A percentile compares a stretch with the other conserved stretches of the same genome.
Evolutionary conservation across 2,329 filamentous ascomycete species (phyloP).

Genomic region (Monosporascus sp.): DNA sequence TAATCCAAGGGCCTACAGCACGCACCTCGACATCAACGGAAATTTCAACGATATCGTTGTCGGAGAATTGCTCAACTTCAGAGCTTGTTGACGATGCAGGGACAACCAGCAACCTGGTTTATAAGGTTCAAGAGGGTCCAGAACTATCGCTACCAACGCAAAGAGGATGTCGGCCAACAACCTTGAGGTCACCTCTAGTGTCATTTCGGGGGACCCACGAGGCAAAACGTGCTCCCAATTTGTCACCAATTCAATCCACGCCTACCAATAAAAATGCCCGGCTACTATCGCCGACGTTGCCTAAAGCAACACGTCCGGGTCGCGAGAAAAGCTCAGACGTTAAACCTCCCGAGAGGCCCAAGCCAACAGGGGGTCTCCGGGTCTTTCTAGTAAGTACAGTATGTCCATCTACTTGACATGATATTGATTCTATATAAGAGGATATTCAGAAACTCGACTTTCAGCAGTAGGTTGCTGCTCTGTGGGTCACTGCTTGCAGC

Average conservation of each 20-base stretch:
- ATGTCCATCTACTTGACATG: background rate
- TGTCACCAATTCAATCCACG: constrained; percentile 17
- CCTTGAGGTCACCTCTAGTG: constrained; percentile 16
- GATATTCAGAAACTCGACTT: constrained; percentile 25
- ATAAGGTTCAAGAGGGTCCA: background rate
- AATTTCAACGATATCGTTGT: background rate
- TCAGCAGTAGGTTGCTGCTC: constrained; percentile 19
- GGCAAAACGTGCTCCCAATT: constrained; percentile 1
- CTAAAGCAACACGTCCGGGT: constrained; percentile 3
- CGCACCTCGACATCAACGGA: background rate
- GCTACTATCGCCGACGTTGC: constrained; percentile 8
- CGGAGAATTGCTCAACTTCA: background rate
- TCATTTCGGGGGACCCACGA: constrained; percentile 16
- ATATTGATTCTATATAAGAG: constrained; percentile 16
- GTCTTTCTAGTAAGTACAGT: constrained; percentile 19
- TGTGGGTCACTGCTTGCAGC: constrained; percentile 17
- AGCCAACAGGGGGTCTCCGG: constrained; percentile 14
- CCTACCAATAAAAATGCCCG: constrained; percentile 9
- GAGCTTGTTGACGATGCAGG: background rate
- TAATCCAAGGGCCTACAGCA: background rate
- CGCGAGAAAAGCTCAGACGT: constrained; percentile 7
- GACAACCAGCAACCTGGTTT: background rate
- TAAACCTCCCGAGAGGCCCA: constrained; percentile 8
- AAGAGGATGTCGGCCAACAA: constrained; percentile 3
- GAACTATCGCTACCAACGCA: background rate